Conservation (phyloP, 345 rosid genomes). For the Adansonia digitata region DNA sequence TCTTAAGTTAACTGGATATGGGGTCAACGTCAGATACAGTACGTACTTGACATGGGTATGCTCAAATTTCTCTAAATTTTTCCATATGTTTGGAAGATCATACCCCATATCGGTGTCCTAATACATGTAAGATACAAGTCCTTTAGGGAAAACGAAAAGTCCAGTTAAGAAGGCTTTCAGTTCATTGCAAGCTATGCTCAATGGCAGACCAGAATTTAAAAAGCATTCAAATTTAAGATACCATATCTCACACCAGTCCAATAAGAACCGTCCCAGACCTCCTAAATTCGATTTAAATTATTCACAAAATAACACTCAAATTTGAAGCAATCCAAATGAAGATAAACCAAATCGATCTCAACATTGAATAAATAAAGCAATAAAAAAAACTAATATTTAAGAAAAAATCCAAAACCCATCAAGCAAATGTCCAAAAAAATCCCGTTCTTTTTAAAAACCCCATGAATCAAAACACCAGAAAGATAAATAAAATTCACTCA, state of each 20-base stretch:
- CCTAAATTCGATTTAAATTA: background rate
- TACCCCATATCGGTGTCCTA: no score
- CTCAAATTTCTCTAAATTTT: no score
- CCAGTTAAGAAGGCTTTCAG: no score
- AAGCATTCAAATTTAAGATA: background rate
- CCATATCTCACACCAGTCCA: background rate
- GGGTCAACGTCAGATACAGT: no score
- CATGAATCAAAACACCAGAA: background rate
- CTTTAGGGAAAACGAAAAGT: no score
- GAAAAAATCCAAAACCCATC: background rate
- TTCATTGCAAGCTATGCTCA: background rate
- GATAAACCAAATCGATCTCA: constrained; percentile 8
- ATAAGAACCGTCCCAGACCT: background rate
- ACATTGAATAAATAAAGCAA: background rate
- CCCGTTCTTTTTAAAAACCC: background rate
- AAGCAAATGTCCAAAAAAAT: background rate
- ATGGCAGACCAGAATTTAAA: background rate
- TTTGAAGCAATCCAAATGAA: constrained; percentile 6
- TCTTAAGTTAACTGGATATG: no score
- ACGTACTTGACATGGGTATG: no score
- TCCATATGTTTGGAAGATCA: no score
- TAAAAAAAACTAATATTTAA: background rate
- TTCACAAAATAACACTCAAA: background rate
- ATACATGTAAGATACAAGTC: no score
- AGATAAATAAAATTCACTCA: background rate